A percentile compares a stretch with the other conserved stretches of the same genome.
Conservation (phyloP, 305 asterid genomes). For the Fraxinus greggii region DNA sequence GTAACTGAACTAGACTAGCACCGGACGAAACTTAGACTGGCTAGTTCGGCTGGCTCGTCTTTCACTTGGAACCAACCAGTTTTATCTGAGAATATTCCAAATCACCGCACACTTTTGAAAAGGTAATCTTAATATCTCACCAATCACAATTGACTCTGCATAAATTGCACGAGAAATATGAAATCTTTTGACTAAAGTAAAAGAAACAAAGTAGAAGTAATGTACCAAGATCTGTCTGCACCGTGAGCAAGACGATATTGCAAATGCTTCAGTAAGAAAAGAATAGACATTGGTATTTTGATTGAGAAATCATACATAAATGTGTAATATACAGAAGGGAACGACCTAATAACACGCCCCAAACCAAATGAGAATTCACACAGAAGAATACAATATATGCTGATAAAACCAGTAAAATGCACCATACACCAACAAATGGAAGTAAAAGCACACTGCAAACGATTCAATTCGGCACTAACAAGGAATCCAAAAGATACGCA, state of each 20-base stretch:
- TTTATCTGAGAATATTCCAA: not conserved
- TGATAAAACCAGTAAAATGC: slow-evolving; percentile 26
- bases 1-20: not conserved
- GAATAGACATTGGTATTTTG: slow-evolving; percentile 20
- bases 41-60: not conserved
- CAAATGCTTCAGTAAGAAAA: not conserved
- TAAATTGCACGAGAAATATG: not conserved
- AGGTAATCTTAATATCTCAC: not conserved
- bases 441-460: slow-evolving; percentile 34
- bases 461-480: slow-evolving; percentile 30
- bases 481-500: slow-evolving; percentile 24
- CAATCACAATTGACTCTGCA: not conserved
- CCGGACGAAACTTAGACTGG: not conserved
- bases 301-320: slow-evolving; percentile 32
- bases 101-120: not conserved
- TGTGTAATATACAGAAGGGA: slow-evolving; percentile 32
- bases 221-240: not conserved
- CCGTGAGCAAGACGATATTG: not conserved
- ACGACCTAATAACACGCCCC: slow-evolving; percentile 20
- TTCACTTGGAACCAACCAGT: not conserved
- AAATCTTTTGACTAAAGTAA: not conserved
- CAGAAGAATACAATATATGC: slow-evolving; percentile 20
- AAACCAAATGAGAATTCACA: slow-evolving; percentile 30
- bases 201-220: not conserved
- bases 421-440: slow-evolving; percentile 35